Base-by-base conservation (phyloP, 2,329 filamentous ascomycete genomes). In the Aspergillus sp. region DNA sequence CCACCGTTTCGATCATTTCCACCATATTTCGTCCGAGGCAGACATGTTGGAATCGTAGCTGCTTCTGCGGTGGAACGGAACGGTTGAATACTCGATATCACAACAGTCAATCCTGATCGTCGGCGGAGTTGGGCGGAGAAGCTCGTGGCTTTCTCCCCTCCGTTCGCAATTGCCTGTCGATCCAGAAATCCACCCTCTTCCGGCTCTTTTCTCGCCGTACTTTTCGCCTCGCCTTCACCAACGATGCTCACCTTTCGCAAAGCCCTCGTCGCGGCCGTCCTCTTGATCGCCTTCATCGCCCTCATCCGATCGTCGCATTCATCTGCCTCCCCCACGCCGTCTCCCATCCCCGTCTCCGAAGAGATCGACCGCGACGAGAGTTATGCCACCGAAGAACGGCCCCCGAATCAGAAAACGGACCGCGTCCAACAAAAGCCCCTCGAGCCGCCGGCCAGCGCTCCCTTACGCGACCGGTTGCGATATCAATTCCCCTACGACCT, bases 401-500 rank as follows among this genome's bases (percentile, higher is more conserved):
- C 53, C 3, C 56, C 57, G 29, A 59, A 49, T 16, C 65, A 66
- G 39, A 57, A 63, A 29, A 49, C 61, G 29, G 58, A 65, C 10
- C 61, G 64, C 12, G 31, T 55, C 18, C 65, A 58, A 29, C 58
- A 67, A 29, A 58, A 67, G 31, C 77, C 80, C 7, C 87, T 92
- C 66, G 82, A 87, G 56, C 89, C 94, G 74, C 83, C 91, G 72
- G 86, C 87, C 59, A 85, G 83, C 71, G 87, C 90, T 78, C 87
- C 90, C 16, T 83, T 93, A 55, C 82, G 90, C 85, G 80, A 96
- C 64, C 85, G 95, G 78, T 86, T 99, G 58, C 89, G 88, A 55
- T 97, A 96, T 80, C 90, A 96, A 68, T 98, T 95, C 77, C 92
- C 93, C 20, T 99, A 98, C 82, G 90, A 96, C 71, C 83, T 94